Base-by-base conservation (phyloP, 805 yeast species). In the Metschnikowia hibisci region DNA sequence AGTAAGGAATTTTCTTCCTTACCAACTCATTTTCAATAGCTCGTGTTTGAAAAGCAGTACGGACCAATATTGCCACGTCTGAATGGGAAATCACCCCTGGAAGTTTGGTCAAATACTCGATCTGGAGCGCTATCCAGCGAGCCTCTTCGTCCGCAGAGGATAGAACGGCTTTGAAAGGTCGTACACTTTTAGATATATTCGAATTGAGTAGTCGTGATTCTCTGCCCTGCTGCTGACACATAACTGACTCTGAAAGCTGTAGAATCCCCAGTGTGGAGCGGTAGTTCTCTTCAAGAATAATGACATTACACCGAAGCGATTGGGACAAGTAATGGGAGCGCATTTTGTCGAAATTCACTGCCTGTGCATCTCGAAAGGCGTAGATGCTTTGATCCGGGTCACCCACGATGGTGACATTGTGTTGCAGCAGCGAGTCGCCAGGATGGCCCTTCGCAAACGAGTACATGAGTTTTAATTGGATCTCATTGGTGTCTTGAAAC, bases 331-430 rank as follows among this genome's bases (percentile, higher is more conserved):
- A 74, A 45, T 67, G 56, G 0, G 51, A 42, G 32, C 64, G 61
- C 86, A 88, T 79, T 11, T 67, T 66, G 32, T 64, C 64, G 53
- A 90, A 87, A 54, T 86, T 89, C 13, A 69, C 65, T 1, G 83
- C 71, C 28, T 80, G 80, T 0, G 97, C 97, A 54, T 83, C 81
- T 47, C 98, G 69, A 53, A 91, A 91, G 0, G 84, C 88, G 60
- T 93, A 91, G 16, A 91, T 91, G 56, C 95, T 83, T 62, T 91
- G 99, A 61, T 93, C 96, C 0, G 96, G 96, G 58, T 91, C 99
- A 1, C 99, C 99, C 2, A 91, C 97, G 1, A 89, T 82, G 0
- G 97, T 87, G 7, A 91, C 74, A 45, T 82, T 82, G 47, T 79
- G 59, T 29, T 69, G 71, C 14, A 57, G 32, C 5, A 34, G 23